Evolutionary conservation across 2,329 filamentous ascomycete species (phyloP), one percentile per base, ranked within the genome.

Genomic region (Biscogniauxia sp.): DNA sequence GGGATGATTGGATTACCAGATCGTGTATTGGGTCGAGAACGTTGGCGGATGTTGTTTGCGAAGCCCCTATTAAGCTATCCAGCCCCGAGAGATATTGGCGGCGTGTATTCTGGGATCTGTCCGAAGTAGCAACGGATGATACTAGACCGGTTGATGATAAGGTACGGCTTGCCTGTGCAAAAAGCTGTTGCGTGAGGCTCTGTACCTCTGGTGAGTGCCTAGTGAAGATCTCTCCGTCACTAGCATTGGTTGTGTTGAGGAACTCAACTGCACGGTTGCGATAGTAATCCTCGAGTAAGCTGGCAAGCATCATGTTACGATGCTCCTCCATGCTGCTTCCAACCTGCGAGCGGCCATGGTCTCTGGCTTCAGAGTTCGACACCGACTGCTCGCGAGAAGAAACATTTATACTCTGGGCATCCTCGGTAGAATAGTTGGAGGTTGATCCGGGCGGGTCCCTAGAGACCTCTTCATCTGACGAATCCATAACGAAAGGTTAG

Each of bases 251-350:
- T 6, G 62, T 57, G 53, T 69, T 71, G 50, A 72, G 66, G 17
- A 69, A 68, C 11, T 74, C 72, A 25, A 71, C 57, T 37, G 71
- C 71, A 20, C 70, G 68, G 20, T 67, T 68, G 23, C 67, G 66
- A 56, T 69, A 69, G 54, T 72, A 68, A 32, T 74, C 69, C 55
- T 74, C 72, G n/a, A 74, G 70, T 41, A 74, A 58, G 57, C 66
- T 69, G 25, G 72, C 71, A 50, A 74, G 65, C 64, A 74, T 69
- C 68, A 74, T 70, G 58, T 72, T 68, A 60, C 72, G 69, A 65
- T 73, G 71, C 54, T 66, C 68, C 49, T 71, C 70, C 25, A 69
- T 54, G 54, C 59, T 57, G 13, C 60, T 59, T 20, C 60, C 60
- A 61, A 63, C 65, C 23, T 61, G 57, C 17, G 57, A 53, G 20